Conservation (phyloP, 495 filamentous ascomycete species). For the Neurospora sp. region DNA sequence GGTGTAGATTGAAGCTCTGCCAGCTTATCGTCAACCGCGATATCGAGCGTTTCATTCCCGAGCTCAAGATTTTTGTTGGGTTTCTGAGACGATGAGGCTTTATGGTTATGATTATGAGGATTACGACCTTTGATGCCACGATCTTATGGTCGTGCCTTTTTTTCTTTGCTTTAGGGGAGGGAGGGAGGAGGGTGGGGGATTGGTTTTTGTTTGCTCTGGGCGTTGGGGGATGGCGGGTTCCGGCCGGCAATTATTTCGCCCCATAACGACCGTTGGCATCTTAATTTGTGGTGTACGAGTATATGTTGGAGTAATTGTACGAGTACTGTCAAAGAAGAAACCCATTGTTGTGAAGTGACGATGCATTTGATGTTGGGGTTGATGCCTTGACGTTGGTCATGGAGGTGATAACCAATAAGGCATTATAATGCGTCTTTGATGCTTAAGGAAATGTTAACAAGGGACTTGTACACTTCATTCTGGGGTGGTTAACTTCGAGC, state of each 20-base stretch:
- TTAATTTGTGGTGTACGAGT: not conserved
- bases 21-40: conserved; percentile 97
- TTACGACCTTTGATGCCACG: not conserved
- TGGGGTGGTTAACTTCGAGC: not conserved
- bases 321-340: not conserved
- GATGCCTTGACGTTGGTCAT: not conserved
- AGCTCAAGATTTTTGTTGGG: conserved; percentile 54
- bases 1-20: conserved; percentile 61
- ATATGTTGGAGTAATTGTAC: not conserved
- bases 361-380: not conserved
- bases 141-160: not conserved
- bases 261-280: not conserved
- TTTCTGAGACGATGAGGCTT: not conserved
- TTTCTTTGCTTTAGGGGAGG: not conserved
- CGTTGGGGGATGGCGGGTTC: too few species aligned
- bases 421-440: not conserved
- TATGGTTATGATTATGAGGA: not conserved
- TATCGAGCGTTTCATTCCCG: conserved; percentile 99
- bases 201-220: not conserved
- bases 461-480: not conserved
- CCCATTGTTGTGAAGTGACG: not conserved
- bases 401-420: not conserved
- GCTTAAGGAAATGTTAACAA: not conserved
- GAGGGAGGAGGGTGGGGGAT: not conserved
- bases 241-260: too few species aligned